Evolutionary conservation across 129 eudicot species (phyloP), one percentile per base, ranked within the genome.

Genomic region (Logfia minima): DNA sequence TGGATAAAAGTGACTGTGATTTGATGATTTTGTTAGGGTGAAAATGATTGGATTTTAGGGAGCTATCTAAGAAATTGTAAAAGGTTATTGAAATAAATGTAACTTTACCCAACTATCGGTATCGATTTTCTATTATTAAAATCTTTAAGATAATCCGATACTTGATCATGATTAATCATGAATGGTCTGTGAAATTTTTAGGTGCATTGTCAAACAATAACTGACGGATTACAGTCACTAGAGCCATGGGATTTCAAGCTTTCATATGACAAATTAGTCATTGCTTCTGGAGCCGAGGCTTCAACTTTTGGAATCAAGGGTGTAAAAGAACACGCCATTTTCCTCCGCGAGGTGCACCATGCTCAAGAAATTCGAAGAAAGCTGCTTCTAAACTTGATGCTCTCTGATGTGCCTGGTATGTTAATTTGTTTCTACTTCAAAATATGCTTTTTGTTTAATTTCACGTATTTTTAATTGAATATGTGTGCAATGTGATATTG

Each of bases 341-440:
- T 94, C 60, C 97, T 94, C 70, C 97, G 99, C 18, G 99, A 94
- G 82, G 99, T 94, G 70, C 85, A 91, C 83, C 97, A 94, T 80
- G 99, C 99, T 72, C 97, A 91, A 67, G 97, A 94, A 84, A 94
- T 94, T 74, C 78, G 99, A 61, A 89, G 97, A 73, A 94, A 86
- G 65, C 83, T 94, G 75, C 96, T 94, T 28, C 84, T 89, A 71
- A 94, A 94, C 83, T 83, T 94, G 78, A 91, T 94, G 99, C 75
- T 89, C 23, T 94, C 99, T 26, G 99, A 94, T 78, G 89, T 91
- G 22, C 99, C 97, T 4, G 99, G 99, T 91, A 86, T 66, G 14
- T 62, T 24, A 58, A 8, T 24, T 1, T 3, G n/a, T 28, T 52
- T 11, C 6, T 39, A 34, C 17, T 58, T 23, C 18, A 35, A 67